Evolutionary conservation across 352 stramenopile species (phyloP), one percentile per base, ranked within the genome.

Genomic region (Phytophthora pini): DNA sequence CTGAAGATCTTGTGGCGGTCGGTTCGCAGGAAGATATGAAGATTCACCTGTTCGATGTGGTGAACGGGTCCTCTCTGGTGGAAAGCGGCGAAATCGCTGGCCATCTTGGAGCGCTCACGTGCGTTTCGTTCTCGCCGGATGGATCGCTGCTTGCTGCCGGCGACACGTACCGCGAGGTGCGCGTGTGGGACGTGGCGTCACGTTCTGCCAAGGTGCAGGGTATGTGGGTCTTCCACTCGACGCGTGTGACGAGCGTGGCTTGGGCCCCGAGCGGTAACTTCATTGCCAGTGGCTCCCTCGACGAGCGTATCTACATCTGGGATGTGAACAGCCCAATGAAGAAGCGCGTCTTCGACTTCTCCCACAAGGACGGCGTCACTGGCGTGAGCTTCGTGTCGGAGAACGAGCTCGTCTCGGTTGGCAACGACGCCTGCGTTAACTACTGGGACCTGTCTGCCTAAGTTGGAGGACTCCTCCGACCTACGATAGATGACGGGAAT

Each of bases 261-360:
- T 99, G 97, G 94, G 95, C 92, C 24, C 87, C 88, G 1, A 95
- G 96, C 63, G 89, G 95, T 57, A 88, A 90, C 46, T 89, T 95
- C 34, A 68, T 99, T 6, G 97, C 89, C 11, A 98, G 91, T 59
- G 92, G 94, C 7, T 94, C 95, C 43, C 82, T 96, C 17, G 97
- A 99, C 72, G 97, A 98, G 64, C 93, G 92, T 54, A 95, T 99
- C 60, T 99, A 98, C 77, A 84, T 99, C 17, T 99, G 97, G 97
- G 97, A 89, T 69, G 74, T 98, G 7, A 81, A 87, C 60, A 92
- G 70, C 50, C 82, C 83, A 15, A 76, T 69, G 70, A 80, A 78
- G 22, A 92, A 91, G 68, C 77, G 74, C 50, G 72, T 66, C 12
- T 91, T 93, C 51, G 82, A 93, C 12, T 92, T 92, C 68, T 70